phyloP scores from a whole-genome alignment of 305 asterid species.

The Solanum aculeatissimum region DNA sequence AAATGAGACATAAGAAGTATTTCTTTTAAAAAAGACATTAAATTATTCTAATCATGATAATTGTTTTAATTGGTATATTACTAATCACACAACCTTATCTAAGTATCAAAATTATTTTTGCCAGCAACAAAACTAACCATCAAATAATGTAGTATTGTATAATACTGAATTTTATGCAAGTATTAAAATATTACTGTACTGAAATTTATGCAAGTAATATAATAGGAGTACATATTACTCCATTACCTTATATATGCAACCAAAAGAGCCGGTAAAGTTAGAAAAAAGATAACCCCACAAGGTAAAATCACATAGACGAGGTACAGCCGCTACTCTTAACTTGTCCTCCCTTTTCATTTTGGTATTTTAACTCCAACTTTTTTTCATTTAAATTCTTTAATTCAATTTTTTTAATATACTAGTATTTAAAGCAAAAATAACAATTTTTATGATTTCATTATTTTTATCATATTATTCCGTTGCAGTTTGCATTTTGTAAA shows the following conservation, averaged over 20 bases:
- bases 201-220: background rate
- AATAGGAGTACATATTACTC: background rate
- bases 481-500: too few species aligned
- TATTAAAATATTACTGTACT: background rate
- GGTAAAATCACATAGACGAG: background rate
- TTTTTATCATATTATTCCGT: too few species aligned
- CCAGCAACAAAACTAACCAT: background rate
- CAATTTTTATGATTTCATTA: background rate
- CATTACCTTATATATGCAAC: background rate
- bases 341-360: background rate
- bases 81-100: background rate
- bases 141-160: too few species aligned
- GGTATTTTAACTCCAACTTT: background rate
- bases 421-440: too few species aligned
- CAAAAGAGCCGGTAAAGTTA: background rate
- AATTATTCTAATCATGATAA: too few species aligned
- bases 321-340: background rate
- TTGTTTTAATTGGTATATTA: background rate
- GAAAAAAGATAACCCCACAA: background rate
- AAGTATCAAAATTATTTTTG: background rate
- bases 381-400: too few species aligned
- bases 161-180: background rate
- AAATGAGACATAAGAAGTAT: too few species aligned
- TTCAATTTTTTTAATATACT: background rate
- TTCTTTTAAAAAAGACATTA: too few species aligned